Conservation (phyloP, 2,329 filamentous ascomycete species). For the Rhexocercosporidium sp. region DNA sequence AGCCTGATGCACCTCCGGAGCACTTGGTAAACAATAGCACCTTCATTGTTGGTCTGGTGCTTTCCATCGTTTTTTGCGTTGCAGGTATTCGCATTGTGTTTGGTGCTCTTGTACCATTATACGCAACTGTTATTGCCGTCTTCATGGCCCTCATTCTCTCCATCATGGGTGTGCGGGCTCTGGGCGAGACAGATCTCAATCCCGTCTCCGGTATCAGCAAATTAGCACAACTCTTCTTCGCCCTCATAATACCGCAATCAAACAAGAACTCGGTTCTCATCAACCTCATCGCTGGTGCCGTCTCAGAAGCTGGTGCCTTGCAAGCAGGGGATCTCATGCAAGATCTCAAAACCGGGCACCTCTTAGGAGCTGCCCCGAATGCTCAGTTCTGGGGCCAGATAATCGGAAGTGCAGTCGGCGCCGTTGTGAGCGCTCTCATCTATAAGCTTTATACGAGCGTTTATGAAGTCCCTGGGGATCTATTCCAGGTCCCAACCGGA, state of each 20-base stretch:
- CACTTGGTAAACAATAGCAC: constrained; percentile 77
- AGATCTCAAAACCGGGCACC: constrained; percentile 93
- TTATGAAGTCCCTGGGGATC: constrained; percentile 83
- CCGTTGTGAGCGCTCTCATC: constrained; percentile 82
- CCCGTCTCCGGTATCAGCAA: constrained; percentile 97
- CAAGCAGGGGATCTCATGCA: constrained; percentile 98
- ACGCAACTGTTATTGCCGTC: constrained; percentile 78
- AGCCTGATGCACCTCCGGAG: constrained; percentile 80
- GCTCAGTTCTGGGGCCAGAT: constrained; percentile 98
- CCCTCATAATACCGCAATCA: constrained; percentile 80
- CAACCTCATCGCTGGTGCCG: constrained; percentile 90
- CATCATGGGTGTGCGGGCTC: constrained; percentile 73
- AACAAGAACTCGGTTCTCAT: constrained; percentile 89
- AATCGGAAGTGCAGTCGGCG: constrained; percentile 85
- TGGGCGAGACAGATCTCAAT: constrained; percentile 89
- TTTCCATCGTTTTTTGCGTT: constrained; percentile 82
- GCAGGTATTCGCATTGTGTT: constrained; percentile 83
- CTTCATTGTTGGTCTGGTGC: constrained; percentile 75
- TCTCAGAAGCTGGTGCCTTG: constrained; percentile 82
- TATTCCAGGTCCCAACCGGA: constrained; percentile 93
- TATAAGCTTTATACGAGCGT: constrained; percentile 91
- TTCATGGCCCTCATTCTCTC: constrained; percentile 82
- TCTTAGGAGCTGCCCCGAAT: constrained; percentile 88
- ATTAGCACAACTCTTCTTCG: constrained; percentile 94
- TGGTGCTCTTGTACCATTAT: constrained; percentile 78